phyloP scores from a whole-genome alignment of 1,139 yeast genomes.

The Lodderomyces oxycetoniae region DNA sequence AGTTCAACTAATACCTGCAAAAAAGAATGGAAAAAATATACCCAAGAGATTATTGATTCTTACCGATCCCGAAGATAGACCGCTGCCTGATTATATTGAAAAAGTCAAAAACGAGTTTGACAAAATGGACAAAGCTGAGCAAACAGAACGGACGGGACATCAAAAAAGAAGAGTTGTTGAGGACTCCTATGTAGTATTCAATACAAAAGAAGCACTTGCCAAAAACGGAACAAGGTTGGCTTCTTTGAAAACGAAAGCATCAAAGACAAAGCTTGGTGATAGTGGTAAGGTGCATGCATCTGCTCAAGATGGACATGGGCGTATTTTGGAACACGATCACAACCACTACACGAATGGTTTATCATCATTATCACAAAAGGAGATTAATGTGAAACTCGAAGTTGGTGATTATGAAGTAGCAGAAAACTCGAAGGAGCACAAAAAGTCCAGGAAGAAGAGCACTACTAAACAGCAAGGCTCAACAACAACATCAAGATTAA shows the following conservation, averaged over 20 bases:
- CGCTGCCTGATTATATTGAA: conserved; percentile 27
- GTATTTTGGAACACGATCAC: too few relatives aligned
- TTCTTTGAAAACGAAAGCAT: conserved; percentile 1
- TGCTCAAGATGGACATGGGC: too few relatives aligned
- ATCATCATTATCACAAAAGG: not conserved
- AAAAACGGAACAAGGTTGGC: not conserved
- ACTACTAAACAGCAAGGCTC: not conserved
- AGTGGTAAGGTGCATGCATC: not conserved
- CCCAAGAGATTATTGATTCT: conserved; percentile 34
- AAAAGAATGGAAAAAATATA: conserved; percentile 27
- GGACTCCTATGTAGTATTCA: not conserved
- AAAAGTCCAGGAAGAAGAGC: too few relatives aligned
- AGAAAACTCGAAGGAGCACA: too few relatives aligned
- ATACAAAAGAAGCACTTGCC: conserved; percentile 2
- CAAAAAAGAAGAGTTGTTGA: not conserved
- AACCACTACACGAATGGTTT: too few relatives aligned
- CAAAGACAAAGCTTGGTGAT: too few relatives aligned
- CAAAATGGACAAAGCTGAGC: not conserved
- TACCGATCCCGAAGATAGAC: conserved; percentile 24
- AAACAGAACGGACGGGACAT: conserved; percentile 1
- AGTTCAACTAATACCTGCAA: conserved; percentile 24
- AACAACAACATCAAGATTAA: not conserved
- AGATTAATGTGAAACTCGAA: not conserved
- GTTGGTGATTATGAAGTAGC: not conserved
- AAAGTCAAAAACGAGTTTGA: conserved; percentile 12